These are phyloP conservation scores for Climacium dendroides DNA, from an alignment of 225 moss, liverwort and hornwort genomes.

Conservation along the genomic window DNA sequence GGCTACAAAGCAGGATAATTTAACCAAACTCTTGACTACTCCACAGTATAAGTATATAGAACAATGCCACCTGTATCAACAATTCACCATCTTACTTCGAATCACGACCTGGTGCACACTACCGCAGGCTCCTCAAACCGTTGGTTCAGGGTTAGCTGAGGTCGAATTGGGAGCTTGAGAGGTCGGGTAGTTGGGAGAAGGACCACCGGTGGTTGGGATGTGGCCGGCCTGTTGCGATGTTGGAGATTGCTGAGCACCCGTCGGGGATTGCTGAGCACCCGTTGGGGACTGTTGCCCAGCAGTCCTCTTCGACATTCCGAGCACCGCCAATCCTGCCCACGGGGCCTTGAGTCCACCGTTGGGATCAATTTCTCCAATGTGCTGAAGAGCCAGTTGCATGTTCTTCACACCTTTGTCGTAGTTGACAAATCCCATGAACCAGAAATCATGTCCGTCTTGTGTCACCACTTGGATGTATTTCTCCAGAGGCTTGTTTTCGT, in stretches of 20 bases:
- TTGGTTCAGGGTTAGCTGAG: neutral
- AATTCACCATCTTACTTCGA: neutral
- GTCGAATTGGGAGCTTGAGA: neutral
- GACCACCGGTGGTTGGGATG: conserved; percentile 5
- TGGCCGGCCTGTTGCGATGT: neutral
- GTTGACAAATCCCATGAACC: conserved; percentile 53
- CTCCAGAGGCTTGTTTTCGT: conserved; percentile 52
- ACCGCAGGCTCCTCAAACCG: neutral
- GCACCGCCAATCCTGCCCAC: conserved; percentile 8
- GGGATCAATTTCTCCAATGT: conserved; percentile 43
- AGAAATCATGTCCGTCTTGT: conserved; percentile 31
- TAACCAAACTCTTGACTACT: neutral
- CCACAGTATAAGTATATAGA: neutral
- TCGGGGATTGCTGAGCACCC: neutral
- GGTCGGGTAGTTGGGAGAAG: conserved; percentile 3
- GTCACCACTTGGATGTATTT: conserved; percentile 59
- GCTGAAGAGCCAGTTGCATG: conserved; percentile 24
- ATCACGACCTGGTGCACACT: neutral
- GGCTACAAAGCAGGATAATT: neutral
- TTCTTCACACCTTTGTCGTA: conserved; percentile 42
- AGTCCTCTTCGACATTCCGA: neutral
- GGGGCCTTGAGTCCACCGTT: conserved; percentile 38
- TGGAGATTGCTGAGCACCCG: neutral
- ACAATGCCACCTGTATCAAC: conserved; percentile 4
- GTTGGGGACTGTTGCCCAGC: neutral